Evolutionary conservation across 192 early-diverging fungal genomes (phyloP), one percentile per base, ranked within the genome.

Genomic region (Rhizophagus prolifer): DNA sequence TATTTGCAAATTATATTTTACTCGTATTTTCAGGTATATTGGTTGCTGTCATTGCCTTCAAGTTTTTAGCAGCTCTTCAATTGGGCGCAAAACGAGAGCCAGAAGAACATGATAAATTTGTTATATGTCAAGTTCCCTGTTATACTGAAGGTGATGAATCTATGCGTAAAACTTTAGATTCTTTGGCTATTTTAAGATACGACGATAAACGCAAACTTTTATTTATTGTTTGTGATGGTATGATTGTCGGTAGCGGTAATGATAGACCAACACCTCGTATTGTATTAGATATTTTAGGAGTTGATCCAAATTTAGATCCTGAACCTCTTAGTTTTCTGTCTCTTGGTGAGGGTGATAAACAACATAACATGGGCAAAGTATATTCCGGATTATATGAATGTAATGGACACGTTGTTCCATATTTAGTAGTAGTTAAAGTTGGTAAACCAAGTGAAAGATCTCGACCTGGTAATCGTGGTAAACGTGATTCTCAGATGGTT

Each of bases 61-160:
- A 97, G 86, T 98, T 98, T 79, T 83, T 98, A 70, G 95, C 97
- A n/a, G 95, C 97, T 4, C 84, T 98, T 75, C 94, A 96, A 79
- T 82, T 97, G 50, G 93, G 92, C 44, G 83, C 89, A 7, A 88
- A 90, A 63, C 88, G 89, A 36, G 87, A 88, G 72, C 93, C 94
- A 1, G 92, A 97, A 78, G 91, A 94, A 28, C 87, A 93, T 78
- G 91, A 94, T 80, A 92, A 94, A 78, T 97, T 98, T 84, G 93
- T 97, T 76, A 92, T 98, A 60, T 92, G 91, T 80, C 95, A 96
- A 80, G 93, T 98, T 16, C 96, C 97, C 13, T 98, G 97, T 86
- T 99, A 99, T 84, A 98, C 97, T 12, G 98, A 99, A 82, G 94
- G 93, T 72, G 98, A 99, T 78, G 93, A 91, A 30, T 98, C 98